Evolutionary conservation across 305 asterid species (phyloP).

Genomic region (Caryopteris hybrid): DNA sequence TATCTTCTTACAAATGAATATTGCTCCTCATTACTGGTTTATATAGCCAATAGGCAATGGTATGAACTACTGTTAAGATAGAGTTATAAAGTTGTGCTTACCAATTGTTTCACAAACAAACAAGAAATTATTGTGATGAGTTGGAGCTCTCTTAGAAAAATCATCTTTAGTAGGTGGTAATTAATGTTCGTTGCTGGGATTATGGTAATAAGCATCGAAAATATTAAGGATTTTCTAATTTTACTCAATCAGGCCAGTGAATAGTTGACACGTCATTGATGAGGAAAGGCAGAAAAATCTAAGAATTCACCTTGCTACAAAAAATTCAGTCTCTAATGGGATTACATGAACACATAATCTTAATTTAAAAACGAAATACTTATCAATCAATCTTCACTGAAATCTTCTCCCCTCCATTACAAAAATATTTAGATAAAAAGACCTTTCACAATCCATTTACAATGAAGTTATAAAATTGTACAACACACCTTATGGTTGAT

Average conservation of each 20-base stretch:
- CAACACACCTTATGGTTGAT: not conserved
- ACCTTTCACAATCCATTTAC: not conserved
- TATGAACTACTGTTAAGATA: not conserved
- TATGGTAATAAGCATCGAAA: conserved; percentile 16
- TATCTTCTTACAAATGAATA: conserved; percentile 1
- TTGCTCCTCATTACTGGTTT: conserved; percentile 6
- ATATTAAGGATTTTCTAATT: conserved; percentile 2
- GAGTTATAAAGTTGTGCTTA: conserved; percentile 15
- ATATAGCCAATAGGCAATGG: not conserved
- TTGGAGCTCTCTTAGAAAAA: conserved; percentile 21
- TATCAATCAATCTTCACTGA: not conserved
- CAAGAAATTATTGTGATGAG: conserved; percentile 25
- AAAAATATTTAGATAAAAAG: not conserved
- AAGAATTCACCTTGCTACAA: conserved; percentile 5
- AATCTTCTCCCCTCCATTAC: not conserved
- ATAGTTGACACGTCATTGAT: conserved; percentile 1
- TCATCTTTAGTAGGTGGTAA: conserved; percentile 31
- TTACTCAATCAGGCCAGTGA: conserved; percentile 5
- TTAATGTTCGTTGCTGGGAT: conserved; percentile 23
- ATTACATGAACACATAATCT: not conserved
- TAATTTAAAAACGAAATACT: conserved; percentile 1
- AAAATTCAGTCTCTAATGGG: not conserved
- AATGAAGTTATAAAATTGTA: not conserved
- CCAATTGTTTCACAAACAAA: conserved; percentile 3
- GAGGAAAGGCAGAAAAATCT: conserved; percentile 17